phyloP scores from a whole-genome alignment of 1,139 yeast species.

The Taphrina flavorubra region DNA sequence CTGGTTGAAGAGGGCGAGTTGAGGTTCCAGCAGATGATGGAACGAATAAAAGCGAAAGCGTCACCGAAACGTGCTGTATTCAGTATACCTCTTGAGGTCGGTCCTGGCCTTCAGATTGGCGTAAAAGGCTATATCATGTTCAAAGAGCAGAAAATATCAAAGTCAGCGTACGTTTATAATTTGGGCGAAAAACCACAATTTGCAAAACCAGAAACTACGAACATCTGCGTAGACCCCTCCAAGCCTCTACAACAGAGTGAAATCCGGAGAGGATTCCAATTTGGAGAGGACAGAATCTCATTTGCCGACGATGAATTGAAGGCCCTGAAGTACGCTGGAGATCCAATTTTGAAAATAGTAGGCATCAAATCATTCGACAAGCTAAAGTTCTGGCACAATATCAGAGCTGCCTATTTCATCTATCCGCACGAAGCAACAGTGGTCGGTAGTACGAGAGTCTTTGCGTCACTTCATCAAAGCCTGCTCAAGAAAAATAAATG shows the following conservation, averaged over 20 bases:
- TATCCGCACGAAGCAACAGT: constrained; percentile 63
- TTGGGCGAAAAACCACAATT: constrained; percentile 60
- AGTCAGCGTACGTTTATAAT: constrained; percentile 59
- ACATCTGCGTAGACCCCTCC: constrained; percentile 56
- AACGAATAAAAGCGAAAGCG: constrained; percentile 61
- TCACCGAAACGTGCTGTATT: constrained; percentile 69
- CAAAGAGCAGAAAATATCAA: constrained; percentile 60
- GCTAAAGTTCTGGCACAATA: constrained; percentile 55
- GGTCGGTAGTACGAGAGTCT: constrained; percentile 68
- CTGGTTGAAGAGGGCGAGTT: constrained; percentile 37
- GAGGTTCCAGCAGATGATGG: constrained; percentile 55
- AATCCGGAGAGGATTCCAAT: constrained; percentile 53
- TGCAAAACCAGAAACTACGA: constrained; percentile 60
- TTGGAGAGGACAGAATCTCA: constrained; percentile 58
- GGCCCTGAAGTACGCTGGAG: constrained; percentile 53
- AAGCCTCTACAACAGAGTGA: constrained; percentile 54
- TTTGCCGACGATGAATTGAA: constrained; percentile 54
- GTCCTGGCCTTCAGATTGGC: constrained; percentile 64
- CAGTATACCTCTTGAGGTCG: constrained; percentile 62
- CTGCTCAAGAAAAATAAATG: constrained; percentile 60
- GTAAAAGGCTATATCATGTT: constrained; percentile 74
- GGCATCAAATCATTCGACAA: constrained; percentile 64
- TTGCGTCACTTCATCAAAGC: constrained; percentile 70
- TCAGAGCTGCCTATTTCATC: constrained; percentile 65
- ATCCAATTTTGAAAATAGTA: constrained; percentile 61